Evolutionary conservation across 1,139 yeast genomes (phyloP).

Genomic region (Candida anutae): DNA sequence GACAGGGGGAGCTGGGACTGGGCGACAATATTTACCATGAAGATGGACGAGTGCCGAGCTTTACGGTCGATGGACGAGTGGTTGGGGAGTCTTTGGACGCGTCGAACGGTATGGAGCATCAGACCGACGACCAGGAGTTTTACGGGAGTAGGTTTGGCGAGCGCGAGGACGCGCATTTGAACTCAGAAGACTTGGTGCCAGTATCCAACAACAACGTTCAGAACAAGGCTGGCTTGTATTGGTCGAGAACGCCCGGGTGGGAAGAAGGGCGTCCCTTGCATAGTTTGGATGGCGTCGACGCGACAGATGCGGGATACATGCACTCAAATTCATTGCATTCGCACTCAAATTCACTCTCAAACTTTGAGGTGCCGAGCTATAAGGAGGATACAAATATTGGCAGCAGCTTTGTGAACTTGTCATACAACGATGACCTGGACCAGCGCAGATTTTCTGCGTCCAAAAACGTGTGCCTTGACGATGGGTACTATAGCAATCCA

Average conservation of each 20-base stretch:
- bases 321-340: too few relatives aligned
- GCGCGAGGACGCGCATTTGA: background rate
- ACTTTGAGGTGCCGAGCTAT: too few relatives aligned
- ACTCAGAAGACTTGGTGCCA: slow-evolving; percentile 14
- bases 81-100: background rate
- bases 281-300: too few relatives aligned
- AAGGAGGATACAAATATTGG: too few relatives aligned
- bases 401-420: too few relatives aligned
- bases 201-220: slow-evolving; percentile 9
- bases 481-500: slow-evolving; percentile 10
- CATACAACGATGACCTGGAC: too few relatives aligned
- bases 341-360: too few relatives aligned
- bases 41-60: too few relatives aligned
- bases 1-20: slow-evolving; percentile 5
- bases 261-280: too few relatives aligned
- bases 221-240: too few relatives aligned
- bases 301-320: too few relatives aligned
- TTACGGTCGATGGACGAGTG: background rate
- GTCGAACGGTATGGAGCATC: background rate
- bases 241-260: too few relatives aligned
- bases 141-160: background rate
- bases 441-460: slow-evolving; percentile 10
- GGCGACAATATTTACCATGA: background rate
- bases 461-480: slow-evolving; percentile 22
- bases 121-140: background rate